These are phyloP conservation scores for Apiospora marii DNA, from an alignment of 2,329 filamentous ascomycete genomes.

Conservation along the genomic window DNA sequence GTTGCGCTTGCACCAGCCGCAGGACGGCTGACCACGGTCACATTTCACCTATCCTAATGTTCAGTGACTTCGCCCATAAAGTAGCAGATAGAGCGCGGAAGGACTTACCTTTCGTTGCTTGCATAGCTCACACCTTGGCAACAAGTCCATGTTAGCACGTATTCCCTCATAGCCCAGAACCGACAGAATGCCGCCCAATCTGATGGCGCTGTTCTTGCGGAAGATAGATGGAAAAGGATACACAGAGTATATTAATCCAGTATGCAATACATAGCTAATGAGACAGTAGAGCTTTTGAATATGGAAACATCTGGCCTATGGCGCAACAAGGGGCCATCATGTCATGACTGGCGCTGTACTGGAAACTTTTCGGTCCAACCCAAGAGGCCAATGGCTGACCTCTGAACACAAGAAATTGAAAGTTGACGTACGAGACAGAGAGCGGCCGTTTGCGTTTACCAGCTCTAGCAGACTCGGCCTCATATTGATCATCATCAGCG, in stretches of 20 bases:
- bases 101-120: conserved; percentile 74
- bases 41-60: conserved; percentile 68
- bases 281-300: no score
- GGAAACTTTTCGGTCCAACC: background rate
- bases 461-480: conserved; percentile 49
- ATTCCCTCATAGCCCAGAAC: conserved; percentile 30
- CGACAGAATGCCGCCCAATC: background rate
- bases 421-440: conserved; percentile 64
- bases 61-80: background rate
- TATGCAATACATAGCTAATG: background rate
- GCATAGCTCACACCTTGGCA: conserved; percentile 74
- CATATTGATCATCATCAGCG: conserved; percentile 47
- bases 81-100: background rate
- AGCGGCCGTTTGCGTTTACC: conserved; percentile 68
- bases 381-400: background rate
- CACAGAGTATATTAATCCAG: background rate
- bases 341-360: background rate
- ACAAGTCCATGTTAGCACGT: conserved; percentile 46
- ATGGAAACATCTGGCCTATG: background rate
- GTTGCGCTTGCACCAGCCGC: conserved; percentile 73
- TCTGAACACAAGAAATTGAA: conserved; percentile 1
- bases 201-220: background rate
- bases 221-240: no score
- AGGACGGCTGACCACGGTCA: conserved; percentile 77
- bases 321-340: background rate